phyloP scores from a whole-genome alignment of 441 rosid species.

The Euphorbia schlechtendalii region DNA sequence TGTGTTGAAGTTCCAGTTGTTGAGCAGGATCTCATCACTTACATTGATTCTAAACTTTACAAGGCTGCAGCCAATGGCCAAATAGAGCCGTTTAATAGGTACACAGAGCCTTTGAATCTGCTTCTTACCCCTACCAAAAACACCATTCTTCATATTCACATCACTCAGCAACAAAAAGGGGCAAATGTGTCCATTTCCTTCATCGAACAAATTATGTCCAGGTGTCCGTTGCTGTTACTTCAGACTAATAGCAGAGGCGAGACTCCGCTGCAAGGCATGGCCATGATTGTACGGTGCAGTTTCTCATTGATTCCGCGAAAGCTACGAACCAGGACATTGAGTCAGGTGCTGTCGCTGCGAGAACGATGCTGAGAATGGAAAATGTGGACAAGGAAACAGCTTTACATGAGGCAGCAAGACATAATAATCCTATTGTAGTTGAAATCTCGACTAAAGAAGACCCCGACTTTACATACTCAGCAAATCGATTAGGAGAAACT shows the following conservation, averaged over 20 bases:
- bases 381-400: neutral
- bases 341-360: neutral
- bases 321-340: neutral
- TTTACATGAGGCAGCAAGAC: constrained; percentile 11
- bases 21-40: no score
- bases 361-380: constrained; percentile 6
- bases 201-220: neutral
- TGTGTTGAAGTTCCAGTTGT: no score
- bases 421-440: neutral
- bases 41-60: constrained; percentile 4
- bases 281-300: neutral
- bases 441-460: neutral
- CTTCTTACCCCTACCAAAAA: neutral
- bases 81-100: neutral
- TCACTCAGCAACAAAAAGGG: neutral
- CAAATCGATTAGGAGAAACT: constrained; percentile 3
- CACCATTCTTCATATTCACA: constrained; percentile 17
- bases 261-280: constrained; percentile 11
- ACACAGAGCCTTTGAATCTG: neutral
- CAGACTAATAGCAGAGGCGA: constrained; percentile 12
- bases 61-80: constrained; percentile 16
- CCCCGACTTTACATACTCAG: constrained; percentile 9
- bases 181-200: neutral
- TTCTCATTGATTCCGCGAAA: constrained; percentile 4
- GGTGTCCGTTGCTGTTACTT: constrained; percentile 9